A percentile compares a stretch with the other conserved stretches of the same genome.
These are phyloP conservation scores for Ballota nigra DNA, from an alignment of 257 asterid genomes.

Conservation along the genomic window DNA sequence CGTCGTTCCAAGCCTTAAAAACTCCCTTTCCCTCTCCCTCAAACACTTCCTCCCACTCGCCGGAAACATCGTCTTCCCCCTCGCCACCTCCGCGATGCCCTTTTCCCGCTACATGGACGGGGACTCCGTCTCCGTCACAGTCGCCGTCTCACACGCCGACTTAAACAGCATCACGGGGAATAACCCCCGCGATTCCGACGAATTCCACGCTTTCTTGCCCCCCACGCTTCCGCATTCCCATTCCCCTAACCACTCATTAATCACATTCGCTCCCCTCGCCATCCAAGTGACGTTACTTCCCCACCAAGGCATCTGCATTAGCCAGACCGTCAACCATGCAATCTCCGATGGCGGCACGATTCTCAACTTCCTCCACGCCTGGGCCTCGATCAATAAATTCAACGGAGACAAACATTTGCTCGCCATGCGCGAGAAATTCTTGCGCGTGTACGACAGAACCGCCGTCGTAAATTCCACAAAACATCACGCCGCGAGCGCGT, in stretches of 20 bases:
- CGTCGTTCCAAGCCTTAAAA: background rate
- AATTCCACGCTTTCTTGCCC: slow-evolving; percentile 31
- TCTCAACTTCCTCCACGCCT: background rate
- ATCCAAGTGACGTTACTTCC: slow-evolving; percentile 16
- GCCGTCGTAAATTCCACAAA: background rate
- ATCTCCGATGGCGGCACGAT: background rate
- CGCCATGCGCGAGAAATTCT: background rate
- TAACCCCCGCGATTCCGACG: slow-evolving; percentile 26
- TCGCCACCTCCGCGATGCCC: background rate
- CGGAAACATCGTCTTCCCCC: slow-evolving; percentile 5
- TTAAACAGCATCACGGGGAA: slow-evolving; percentile 4
- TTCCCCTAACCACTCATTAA: background rate
- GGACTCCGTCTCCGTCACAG: slow-evolving; percentile 10
- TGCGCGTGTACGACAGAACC: slow-evolving; percentile 4
- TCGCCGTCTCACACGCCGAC: slow-evolving; percentile 25
- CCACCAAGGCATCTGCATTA: background rate
- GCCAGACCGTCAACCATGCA: background rate
- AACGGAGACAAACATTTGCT: background rate
- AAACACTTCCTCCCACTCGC: background rate
- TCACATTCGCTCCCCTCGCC: background rate
- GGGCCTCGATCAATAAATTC: slow-evolving; percentile 7
- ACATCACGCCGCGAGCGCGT: background rate
- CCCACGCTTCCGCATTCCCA: slow-evolving; percentile 5
- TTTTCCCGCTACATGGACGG: background rate
- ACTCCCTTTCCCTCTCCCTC: background rate